These are phyloP conservation scores for Turritis glabra DNA, from an alignment of 345 rosid species.

Conservation along the genomic window DNA sequence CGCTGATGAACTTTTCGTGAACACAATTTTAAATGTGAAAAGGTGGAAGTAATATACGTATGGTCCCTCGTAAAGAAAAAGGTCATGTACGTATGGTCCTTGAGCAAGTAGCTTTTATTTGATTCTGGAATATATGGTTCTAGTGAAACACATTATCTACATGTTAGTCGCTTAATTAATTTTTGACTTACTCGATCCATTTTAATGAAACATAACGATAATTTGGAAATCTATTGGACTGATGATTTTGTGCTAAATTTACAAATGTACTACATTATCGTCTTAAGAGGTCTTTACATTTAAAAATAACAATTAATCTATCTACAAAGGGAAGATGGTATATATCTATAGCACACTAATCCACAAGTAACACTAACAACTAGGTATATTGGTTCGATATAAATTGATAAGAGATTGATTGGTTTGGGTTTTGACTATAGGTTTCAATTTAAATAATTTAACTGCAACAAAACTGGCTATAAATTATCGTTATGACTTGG, in stretches of 20 bases:
- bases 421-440: neutral
- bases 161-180: neutral
- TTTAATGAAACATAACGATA: neutral
- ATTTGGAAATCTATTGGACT: neutral
- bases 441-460: neutral
- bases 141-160: constrained; percentile 23
- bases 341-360: neutral
- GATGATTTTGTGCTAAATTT: neutral
- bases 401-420: neutral
- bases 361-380: neutral
- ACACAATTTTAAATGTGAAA: neutral
- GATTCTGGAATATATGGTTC: constrained; percentile 33
- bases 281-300: neutral
- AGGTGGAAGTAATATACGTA: constrained; percentile 11
- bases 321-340: neutral
- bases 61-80: constrained; percentile 27
- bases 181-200: constrained; percentile 7
- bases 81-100: constrained; percentile 10
- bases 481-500: neutral
- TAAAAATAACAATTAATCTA: neutral
- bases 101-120: constrained; percentile 18
- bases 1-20: neutral
- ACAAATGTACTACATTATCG: neutral
- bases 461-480: no score
- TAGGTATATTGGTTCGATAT: neutral